phyloP scores from a whole-genome alignment of 225 moss, liverwort and hornwort species.

The Straminergon stramineum region DNA sequence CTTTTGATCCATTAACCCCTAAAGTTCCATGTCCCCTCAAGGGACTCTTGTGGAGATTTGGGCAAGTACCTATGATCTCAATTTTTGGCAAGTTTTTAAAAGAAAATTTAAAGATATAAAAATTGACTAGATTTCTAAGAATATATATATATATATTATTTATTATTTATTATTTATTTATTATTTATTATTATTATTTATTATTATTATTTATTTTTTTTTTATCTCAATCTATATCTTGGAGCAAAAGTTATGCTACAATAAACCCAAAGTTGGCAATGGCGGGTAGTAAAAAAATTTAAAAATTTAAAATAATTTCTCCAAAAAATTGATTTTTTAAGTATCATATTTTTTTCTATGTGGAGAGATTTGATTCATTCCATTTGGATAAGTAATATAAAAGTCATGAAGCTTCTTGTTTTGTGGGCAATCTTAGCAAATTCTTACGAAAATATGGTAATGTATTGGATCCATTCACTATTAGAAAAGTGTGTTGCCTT shows the following conservation, averaged over 20 bases:
- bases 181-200: too few relatives aligned
- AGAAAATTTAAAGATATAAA: too few relatives aligned
- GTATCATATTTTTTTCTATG: too few relatives aligned
- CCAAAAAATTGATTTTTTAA: too few relatives aligned
- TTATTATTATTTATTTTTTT: too few relatives aligned
- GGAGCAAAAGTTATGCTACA: not conserved
- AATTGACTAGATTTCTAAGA: rapidly evolving
- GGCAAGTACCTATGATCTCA: not conserved
- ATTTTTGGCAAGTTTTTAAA: not conserved
- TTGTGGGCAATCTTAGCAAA: rapidly evolving
- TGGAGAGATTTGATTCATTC: not conserved
- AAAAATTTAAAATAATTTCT: not conserved
- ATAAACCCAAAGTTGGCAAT: not conserved
- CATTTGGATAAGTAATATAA: not conserved
- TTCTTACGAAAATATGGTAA: not conserved
- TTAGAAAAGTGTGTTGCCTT: too few relatives aligned
- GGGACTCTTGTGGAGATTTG: not conserved
- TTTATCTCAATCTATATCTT: rapidly evolving
- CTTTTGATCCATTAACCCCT: not conserved
- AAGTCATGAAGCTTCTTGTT: not conserved
- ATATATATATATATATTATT: too few relatives aligned
- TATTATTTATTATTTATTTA: too few relatives aligned
- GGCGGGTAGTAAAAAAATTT: rapidly evolving
- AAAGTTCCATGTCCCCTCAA: not conserved
- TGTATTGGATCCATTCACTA: not conserved